Evolutionary conservation across 2,329 filamentous ascomycete species (phyloP), one percentile per base, ranked within the genome.

Genomic region (Xylaria hypoxylon): DNA sequence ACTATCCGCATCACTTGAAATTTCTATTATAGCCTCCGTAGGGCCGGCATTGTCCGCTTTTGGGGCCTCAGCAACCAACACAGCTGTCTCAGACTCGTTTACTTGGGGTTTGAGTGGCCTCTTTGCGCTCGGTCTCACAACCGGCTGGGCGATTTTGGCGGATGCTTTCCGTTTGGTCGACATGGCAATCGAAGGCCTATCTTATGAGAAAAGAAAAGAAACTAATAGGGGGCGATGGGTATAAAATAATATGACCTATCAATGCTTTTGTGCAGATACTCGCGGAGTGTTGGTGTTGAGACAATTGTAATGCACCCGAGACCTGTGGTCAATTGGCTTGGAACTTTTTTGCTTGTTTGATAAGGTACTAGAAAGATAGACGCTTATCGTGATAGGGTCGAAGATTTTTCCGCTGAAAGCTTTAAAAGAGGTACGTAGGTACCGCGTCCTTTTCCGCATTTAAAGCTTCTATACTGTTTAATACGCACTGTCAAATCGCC

Each of bases 91-190:
- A n/a, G 84, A 82, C 75, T 90, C 87, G 77, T 89, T 85, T 67
- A 90, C 83, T 63, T 80, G 82, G 47, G 80, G 77, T 74, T 84
- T 87, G 52, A 80, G 78, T 2, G 82, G 73, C 19, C 81, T 76
- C 75, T 86, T 87, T 64, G 86, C 86, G 74, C 81, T 84, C 62
- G 83, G 80, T 77, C 83, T 86, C 67, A 86, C 80, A 15, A 82
- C 80, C 0, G 88, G 88, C 65, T 84, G 79, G 64, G 85, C 86
- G 73, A 90, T 81, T 79, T 85, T 85, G 69, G 83, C 81, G 67
- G 86, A 80, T 64, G 84, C 81, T 83, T 89, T 90, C 76, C 87
- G 82, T 79, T 88, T 90, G 50, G 87, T 85, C 68, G 87, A 87
- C 84, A 89, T 88, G 67, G 38, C 56, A 53, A 22, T 17, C 47